Evolutionary conservation across 441 rosid genomes (phyloP).

Genomic region (Populus hybrid): DNA sequence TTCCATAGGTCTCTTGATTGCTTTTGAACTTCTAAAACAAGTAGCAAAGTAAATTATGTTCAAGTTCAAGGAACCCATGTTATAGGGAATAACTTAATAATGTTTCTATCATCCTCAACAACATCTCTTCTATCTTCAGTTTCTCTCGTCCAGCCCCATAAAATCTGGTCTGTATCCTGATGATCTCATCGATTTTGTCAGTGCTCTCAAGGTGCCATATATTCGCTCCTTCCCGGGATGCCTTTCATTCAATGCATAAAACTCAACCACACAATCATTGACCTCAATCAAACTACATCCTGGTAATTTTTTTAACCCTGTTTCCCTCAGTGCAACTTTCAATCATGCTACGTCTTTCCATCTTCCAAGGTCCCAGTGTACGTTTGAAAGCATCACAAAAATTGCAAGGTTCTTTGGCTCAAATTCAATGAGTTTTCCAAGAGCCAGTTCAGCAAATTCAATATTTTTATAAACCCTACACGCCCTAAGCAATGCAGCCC

Average conservation of each 20-base stretch:
- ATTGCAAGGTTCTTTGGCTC: slow-evolving; percentile 62
- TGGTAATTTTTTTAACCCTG: slow-evolving; percentile 51
- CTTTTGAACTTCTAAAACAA: too few species aligned
- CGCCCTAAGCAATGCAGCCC: slow-evolving; percentile 64
- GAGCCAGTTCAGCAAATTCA: slow-evolving; percentile 54
- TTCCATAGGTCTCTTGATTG: too few species aligned
- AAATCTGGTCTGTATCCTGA: slow-evolving; percentile 23
- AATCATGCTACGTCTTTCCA: slow-evolving; percentile 56
- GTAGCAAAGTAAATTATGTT: not conserved
- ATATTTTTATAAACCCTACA: slow-evolving; percentile 57
- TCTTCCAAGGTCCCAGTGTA: slow-evolving; percentile 55
- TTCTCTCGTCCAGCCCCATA: slow-evolving; percentile 18
- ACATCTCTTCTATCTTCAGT: slow-evolving; percentile 6
- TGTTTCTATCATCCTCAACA: not conserved
- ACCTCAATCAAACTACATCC: slow-evolving; percentile 63
- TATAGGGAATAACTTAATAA: not conserved
- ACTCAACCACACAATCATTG: slow-evolving; percentile 43
- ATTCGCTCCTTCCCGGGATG: slow-evolving; percentile 42
- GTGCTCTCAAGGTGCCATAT: slow-evolving; percentile 41
- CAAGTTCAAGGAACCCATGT: not conserved
- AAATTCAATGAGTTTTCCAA: slow-evolving; percentile 41
- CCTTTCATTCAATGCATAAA: slow-evolving; percentile 59
- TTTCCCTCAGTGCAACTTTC: slow-evolving; percentile 65
- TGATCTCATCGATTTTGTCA: slow-evolving; percentile 33
- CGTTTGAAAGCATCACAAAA: slow-evolving; percentile 58